These are phyloP conservation scores for Mycena polygramma DNA, from an alignment of 768 basidiomycete genomes.

Conservation along the genomic window DNA sequence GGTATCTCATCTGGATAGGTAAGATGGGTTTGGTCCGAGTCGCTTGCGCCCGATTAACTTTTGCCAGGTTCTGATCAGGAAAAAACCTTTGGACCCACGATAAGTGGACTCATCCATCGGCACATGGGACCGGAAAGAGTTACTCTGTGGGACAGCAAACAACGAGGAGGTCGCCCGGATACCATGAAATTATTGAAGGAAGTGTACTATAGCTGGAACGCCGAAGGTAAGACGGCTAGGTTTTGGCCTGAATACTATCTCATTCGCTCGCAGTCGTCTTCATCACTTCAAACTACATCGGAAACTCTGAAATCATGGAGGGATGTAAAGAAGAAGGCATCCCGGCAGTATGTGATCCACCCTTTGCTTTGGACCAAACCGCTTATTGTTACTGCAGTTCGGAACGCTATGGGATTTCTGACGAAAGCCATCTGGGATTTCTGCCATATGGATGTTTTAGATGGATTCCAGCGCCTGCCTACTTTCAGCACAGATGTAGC, in stretches of 20 bases:
- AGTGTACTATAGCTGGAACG: conserved; percentile 75
- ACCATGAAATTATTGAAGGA: conserved; percentile 83
- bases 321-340: conserved; percentile 80
- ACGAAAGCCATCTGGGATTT: conserved; percentile 27
- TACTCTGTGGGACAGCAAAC: conserved; percentile 83
- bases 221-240: conserved; percentile 63
- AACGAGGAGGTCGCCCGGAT: conserved; percentile 80
- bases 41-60: conserved; percentile 30
- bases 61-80: conserved; percentile 80
- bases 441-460: conserved; percentile 27
- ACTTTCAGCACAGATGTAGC: conserved; percentile 23
- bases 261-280: conserved; percentile 67
- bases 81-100: conserved; percentile 78
- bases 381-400: conserved; percentile 45
- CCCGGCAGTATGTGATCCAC: conserved; percentile 52
- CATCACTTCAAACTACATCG: conserved; percentile 87
- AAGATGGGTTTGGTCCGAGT: conserved; percentile 32
- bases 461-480: conserved; percentile 11
- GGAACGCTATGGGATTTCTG: conserved; percentile 81
- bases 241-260: not conserved
- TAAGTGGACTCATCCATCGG: conserved; percentile 77
- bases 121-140: conserved; percentile 81
- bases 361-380: not conserved
- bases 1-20: conserved; percentile 88
- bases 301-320: conserved; percentile 84